Percentiles rank a stretch among this genome's conserved stretches.
Evolutionary conservation across 2,329 filamentous ascomycete genomes (phyloP).

Genomic region (Aspergillus spinulosporus): DNA sequence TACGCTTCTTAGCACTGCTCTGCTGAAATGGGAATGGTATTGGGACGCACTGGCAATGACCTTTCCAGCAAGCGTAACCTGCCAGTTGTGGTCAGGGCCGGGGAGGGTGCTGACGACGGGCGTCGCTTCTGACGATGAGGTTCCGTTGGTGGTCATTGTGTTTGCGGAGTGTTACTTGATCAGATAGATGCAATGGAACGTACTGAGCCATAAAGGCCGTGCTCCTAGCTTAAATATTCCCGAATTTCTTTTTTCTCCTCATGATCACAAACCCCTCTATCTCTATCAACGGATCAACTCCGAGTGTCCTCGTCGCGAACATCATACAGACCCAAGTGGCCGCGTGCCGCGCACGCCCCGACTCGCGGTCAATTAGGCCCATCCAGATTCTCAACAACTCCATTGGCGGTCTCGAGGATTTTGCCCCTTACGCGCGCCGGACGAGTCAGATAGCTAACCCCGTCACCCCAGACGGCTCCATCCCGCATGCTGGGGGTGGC

Average conservation of each 20-base stretch:
- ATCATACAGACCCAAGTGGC: neutral
- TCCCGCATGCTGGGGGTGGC: neutral
- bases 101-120: neutral
- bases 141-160: neutral
- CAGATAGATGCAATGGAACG: neutral
- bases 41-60: slow-evolving; percentile 7
- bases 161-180: too few relatives aligned
- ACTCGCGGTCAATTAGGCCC: neutral
- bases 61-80: slow-evolving; percentile 4
- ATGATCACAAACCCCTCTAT: neutral
- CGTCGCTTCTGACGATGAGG: neutral
- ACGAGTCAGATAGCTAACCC: neutral
- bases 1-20: neutral
- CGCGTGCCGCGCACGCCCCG: too few relatives aligned
- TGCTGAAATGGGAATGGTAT: too few relatives aligned
- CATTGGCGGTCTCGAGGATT: neutral
- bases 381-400: too few relatives aligned
- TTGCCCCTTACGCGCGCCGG: neutral
- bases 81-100: slow-evolving; percentile 2
- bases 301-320: neutral
- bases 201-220: neutral
- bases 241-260: neutral
- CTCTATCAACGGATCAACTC: neutral
- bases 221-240: too few relatives aligned
- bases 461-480: neutral